Evolutionary conservation across 2,329 filamentous ascomycete species (phyloP).

Genomic region (Scedosporium dehoogii): DNA sequence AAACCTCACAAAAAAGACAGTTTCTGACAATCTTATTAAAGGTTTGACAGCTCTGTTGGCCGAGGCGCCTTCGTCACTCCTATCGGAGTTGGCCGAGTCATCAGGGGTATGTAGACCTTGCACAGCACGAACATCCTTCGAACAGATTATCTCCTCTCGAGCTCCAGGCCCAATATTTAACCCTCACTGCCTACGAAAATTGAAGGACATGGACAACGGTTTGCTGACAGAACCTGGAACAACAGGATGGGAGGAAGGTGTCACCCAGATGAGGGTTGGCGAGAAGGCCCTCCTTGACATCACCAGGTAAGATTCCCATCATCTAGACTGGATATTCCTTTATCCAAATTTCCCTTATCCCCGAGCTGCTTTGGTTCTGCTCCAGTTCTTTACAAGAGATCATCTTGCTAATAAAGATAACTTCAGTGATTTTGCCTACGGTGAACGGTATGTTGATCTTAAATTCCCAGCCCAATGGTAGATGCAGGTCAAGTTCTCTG

Average conservation of each 20-base stretch:
- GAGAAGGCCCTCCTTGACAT: conserved; percentile 85
- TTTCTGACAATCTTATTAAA: conserved; percentile 23
- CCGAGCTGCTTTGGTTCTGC: no score
- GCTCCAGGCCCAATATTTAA: neutral
- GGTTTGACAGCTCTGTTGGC: conserved; percentile 81
- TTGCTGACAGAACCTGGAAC: conserved; percentile 2
- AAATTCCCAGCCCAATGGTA: neutral
- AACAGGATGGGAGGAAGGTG: conserved; percentile 75
- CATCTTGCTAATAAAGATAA: neutral
- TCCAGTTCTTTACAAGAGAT: no score
- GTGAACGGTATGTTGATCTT: conserved; percentile 38
- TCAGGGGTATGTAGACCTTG: conserved; percentile 54
- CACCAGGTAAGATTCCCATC: conserved; percentile 45
- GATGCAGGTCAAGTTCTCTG: neutral
- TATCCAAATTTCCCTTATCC: no score
- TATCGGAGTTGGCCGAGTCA: conserved; percentile 79
- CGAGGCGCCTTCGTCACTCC: conserved; percentile 64
- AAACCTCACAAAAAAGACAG: no score
- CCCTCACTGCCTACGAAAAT: neutral
- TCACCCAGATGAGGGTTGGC: conserved; percentile 76
- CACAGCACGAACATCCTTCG: no score
- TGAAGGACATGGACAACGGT: neutral
- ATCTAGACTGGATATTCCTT: neutral
- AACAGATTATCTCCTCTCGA: no score
- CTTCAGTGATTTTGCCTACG: conserved; percentile 54